Evolutionary conservation across 371 early-diverging fungal species (phyloP).

Genomic region (Haplosporangium sp.): DNA sequence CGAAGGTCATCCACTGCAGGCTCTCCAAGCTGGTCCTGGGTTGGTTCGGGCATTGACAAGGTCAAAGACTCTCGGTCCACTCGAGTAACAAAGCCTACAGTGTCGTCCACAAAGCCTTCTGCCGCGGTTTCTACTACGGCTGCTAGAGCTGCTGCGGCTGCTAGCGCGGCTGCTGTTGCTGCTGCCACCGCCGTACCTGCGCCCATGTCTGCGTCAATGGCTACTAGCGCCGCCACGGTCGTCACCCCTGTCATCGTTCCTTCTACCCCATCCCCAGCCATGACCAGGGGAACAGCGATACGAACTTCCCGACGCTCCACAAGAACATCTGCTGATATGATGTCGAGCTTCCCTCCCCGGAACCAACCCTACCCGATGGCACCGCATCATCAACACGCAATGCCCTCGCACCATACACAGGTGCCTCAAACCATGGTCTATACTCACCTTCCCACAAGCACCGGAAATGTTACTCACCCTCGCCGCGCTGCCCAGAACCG

Average conservation of each 20-base stretch:
- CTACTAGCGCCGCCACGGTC: background rate
- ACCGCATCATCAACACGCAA: background rate
- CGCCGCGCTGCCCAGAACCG: constrained; percentile 75
- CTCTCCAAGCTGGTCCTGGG: constrained; percentile 18
- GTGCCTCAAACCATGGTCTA: background rate
- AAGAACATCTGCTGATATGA: no score
- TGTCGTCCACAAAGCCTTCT: constrained; percentile 9
- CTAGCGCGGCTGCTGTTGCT: background rate
- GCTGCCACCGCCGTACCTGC: background rate
- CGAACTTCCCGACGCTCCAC: no score
- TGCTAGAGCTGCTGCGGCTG: background rate
- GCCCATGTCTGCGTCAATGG: background rate
- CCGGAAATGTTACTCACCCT: constrained; percentile 42
- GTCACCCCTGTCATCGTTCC: no score
- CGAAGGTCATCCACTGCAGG: constrained; percentile 8
- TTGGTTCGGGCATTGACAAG: constrained; percentile 14
- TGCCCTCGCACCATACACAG: background rate
- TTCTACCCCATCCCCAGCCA: no score
- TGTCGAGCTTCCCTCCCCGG: background rate
- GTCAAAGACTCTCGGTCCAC: background rate
- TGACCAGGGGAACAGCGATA: no score
- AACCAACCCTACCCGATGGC: background rate
- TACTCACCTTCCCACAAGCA: background rate
- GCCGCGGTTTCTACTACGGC: background rate
- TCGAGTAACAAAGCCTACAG: constrained; percentile 15